phyloP scores from a whole-genome alignment of 768 basidiomycete species.

The Suillus tomentosus region DNA sequence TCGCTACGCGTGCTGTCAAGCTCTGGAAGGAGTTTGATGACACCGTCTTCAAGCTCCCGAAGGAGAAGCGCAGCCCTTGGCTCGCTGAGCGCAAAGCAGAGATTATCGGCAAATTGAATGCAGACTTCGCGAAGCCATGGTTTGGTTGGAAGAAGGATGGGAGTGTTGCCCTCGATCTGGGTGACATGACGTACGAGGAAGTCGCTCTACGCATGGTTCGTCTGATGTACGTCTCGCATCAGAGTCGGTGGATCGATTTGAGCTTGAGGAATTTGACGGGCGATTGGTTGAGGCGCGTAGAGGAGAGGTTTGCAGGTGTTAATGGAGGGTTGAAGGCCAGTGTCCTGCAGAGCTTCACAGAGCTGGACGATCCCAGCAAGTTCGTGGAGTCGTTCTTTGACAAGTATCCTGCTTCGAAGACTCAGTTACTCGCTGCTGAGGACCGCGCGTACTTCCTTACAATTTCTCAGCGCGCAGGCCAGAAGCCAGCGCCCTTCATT shows the following conservation, averaged over 20 bases:
- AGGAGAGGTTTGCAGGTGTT: conserved; percentile 93
- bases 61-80: conserved; percentile 94
- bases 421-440: conserved; percentile 89
- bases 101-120: conserved; percentile 89
- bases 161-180: conserved; percentile 77
- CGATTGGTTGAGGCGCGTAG: conserved; percentile 95
- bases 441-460: conserved; percentile 96
- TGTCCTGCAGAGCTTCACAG: conserved; percentile 77
- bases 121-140: conserved; percentile 95
- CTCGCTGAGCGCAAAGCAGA: conserved; percentile 84
- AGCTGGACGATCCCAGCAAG: conserved; percentile 78
- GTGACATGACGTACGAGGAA: conserved; percentile 99
- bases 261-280: conserved; percentile 92
- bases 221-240: conserved; percentile 91
- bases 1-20: conserved; percentile 95
- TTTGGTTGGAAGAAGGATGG: conserved; percentile 97
- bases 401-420: conserved; percentile 76
- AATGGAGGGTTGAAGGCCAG: conserved; percentile 83
- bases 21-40: conserved; percentile 99
- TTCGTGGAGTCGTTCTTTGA: conserved; percentile 85
- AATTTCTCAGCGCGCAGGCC: conserved; percentile 92
- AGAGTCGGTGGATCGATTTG: conserved; percentile 91
- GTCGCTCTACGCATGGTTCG: conserved; percentile 88
- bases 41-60: conserved; percentile 91
- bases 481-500: conserved; percentile 98